Percentiles rank a stretch among this genome's conserved stretches.
Evolutionary conservation across 2,329 filamentous ascomycete species (phyloP).

Genomic region (Westerdykella ornata): DNA sequence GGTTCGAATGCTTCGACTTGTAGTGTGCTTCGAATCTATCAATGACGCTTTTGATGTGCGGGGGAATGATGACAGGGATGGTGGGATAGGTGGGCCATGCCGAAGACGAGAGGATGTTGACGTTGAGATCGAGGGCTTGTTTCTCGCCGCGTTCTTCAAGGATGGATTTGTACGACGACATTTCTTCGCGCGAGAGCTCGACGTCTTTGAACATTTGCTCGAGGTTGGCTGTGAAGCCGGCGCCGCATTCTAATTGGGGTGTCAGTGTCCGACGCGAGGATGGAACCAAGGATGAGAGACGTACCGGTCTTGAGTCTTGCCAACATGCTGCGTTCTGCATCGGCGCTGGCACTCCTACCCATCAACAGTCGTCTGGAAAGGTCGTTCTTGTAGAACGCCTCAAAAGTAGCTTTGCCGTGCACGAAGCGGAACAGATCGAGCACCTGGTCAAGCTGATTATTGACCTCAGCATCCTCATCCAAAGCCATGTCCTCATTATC

Average conservation of each 20-base stretch:
- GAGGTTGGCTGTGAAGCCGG: slow-evolving; percentile 90
- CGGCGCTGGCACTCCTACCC: slow-evolving; percentile 85
- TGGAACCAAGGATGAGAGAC: neutral
- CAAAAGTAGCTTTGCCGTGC: slow-evolving; percentile 94
- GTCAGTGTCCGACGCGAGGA: slow-evolving; percentile 5
- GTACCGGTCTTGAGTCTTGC: slow-evolving; percentile 70
- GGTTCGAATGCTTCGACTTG: slow-evolving; percentile 79
- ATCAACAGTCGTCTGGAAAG: slow-evolving; percentile 83
- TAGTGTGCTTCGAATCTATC: slow-evolving; percentile 81
- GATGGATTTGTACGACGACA: slow-evolving; percentile 75
- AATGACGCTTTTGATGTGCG: slow-evolving; percentile 67
- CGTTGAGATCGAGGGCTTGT: slow-evolving; percentile 63
- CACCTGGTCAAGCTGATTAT: slow-evolving; percentile 84
- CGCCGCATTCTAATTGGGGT: slow-evolving; percentile 65
- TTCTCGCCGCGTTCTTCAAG: slow-evolving; percentile 54
- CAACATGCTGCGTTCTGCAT: slow-evolving; percentile 94
- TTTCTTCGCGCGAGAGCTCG: slow-evolving; percentile 85
- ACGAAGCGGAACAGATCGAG: slow-evolving; percentile 95
- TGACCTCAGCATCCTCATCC: slow-evolving; percentile 88
- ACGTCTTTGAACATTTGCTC: slow-evolving; percentile 99
- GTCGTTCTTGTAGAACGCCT: slow-evolving; percentile 99
- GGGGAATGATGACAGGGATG: slow-evolving; percentile 64
- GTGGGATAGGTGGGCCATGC: slow-evolving; percentile 93
- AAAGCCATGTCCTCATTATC: slow-evolving; percentile 56
- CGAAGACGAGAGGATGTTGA: slow-evolving; percentile 83